These are phyloP conservation scores for Theobroma cacao DNA, from an alignment of 345 rosid species.

Conservation along the genomic window DNA sequence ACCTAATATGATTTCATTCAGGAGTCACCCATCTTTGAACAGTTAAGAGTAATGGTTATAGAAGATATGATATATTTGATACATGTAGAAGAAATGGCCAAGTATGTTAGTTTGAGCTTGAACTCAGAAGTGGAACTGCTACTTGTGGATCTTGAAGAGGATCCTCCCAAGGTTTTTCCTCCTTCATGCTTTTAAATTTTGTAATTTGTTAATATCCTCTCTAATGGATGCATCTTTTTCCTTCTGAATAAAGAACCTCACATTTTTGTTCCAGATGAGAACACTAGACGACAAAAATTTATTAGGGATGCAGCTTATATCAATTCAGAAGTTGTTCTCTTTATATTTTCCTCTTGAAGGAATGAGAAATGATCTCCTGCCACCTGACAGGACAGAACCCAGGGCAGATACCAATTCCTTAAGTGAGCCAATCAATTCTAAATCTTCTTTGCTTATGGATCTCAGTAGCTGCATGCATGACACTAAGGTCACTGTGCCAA, in stretches of 20 bases:
- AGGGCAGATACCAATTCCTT: constrained; percentile 17
- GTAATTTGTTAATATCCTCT: not conserved
- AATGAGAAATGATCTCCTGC: constrained; percentile 20
- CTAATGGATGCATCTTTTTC: not conserved
- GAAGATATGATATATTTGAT: constrained; percentile 91
- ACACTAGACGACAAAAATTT: constrained; percentile 39
- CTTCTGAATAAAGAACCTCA: constrained; percentile 9
- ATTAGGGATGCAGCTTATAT: constrained; percentile 46
- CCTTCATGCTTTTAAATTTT: not conserved
- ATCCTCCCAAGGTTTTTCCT: constrained; percentile 81
- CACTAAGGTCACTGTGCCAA: constrained; percentile 77
- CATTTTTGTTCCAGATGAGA: constrained; percentile 52
- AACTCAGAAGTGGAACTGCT: constrained; percentile 42
- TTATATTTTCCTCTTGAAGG: constrained; percentile 39
- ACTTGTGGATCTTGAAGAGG: constrained; percentile 75
- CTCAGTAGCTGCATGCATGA: constrained; percentile 71
- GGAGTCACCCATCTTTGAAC: constrained; percentile 55
- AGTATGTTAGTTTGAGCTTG: constrained; percentile 59
- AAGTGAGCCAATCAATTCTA: constrained; percentile 34
- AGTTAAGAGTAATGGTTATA: constrained; percentile 68
- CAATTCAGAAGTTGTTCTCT: constrained; percentile 59
- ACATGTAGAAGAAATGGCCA: constrained; percentile 52
- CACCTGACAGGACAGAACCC: constrained; percentile 19
- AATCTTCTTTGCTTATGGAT: constrained; percentile 53
- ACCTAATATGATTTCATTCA: constrained; percentile 19